phyloP scores from a whole-genome alignment of 257 asterid species.

The Fraxinus excelsior region DNA sequence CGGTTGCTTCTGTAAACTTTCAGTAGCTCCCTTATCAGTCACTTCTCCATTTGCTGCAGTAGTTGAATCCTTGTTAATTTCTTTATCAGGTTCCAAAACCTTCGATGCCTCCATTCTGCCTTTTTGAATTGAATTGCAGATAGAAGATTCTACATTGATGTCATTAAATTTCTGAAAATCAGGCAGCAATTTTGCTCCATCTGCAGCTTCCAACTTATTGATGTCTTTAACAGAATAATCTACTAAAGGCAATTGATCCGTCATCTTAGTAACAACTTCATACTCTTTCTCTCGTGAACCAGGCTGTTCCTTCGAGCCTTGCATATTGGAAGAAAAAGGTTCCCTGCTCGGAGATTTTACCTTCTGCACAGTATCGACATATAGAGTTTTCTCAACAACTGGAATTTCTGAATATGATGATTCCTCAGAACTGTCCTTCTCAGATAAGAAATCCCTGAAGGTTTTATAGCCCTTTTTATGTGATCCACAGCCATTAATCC shows the following conservation, averaged over 20 bases:
- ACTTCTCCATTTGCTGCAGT: slow-evolving; percentile 15
- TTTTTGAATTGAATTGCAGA: slow-evolving; percentile 17
- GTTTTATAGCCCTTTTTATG: slow-evolving; percentile 32
- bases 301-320: slow-evolving; percentile 23
- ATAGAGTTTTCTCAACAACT: slow-evolving; percentile 63
- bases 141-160: slow-evolving; percentile 23
- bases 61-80: slow-evolving; percentile 10
- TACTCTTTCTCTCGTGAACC: slow-evolving; percentile 22
- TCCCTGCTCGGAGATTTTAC: slow-evolving; percentile 35
- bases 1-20: slow-evolving; percentile 25
- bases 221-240: slow-evolving; percentile 37
- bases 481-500: slow-evolving; percentile 18
- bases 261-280: slow-evolving; percentile 23
- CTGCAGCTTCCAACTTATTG: slow-evolving; percentile 30
- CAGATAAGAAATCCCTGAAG: slow-evolving; percentile 56
- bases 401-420: slow-evolving; percentile 26
- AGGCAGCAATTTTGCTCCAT: slow-evolving; percentile 21
- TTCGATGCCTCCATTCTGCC: slow-evolving; percentile 10
- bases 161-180: slow-evolving; percentile 27
- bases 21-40: slow-evolving; percentile 26
- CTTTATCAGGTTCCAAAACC: slow-evolving; percentile 34
- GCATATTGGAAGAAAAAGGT: slow-evolving; percentile 29
- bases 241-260: slow-evolving; percentile 24
- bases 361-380: slow-evolving; percentile 55
- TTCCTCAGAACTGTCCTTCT: slow-evolving; percentile 29